Evolutionary conservation across 805 yeast species (phyloP).

Genomic region (Yamadazyma kitorensis): DNA sequence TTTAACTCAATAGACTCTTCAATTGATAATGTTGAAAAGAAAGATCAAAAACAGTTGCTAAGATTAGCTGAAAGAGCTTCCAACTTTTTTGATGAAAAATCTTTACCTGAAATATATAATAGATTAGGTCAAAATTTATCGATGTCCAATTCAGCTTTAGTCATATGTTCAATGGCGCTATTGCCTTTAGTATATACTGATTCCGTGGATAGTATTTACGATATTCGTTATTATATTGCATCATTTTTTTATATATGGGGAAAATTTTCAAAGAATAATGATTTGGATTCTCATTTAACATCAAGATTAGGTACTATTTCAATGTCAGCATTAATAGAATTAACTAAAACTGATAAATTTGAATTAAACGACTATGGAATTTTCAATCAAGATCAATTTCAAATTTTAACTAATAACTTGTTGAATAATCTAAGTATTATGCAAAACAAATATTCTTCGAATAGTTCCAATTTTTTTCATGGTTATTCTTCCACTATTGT

Average conservation of each 20-base stretch:
- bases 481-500: conserved; percentile 49
- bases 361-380: too few relatives aligned
- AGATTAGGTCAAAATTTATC: conserved; percentile 51
- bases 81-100: conserved; percentile 47
- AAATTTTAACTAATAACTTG: conserved; percentile 56
- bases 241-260: conserved; percentile 74
- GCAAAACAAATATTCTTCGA: conserved; percentile 44
- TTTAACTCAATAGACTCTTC: conserved; percentile 39
- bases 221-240: conserved; percentile 57
- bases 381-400: conserved; percentile 59
- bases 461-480: conserved; percentile 37
- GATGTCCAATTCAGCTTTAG: conserved; percentile 48
- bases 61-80: conserved; percentile 54
- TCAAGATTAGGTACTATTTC: conserved; percentile 63
- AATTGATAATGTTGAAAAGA: conserved; percentile 47
- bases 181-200: conserved; percentile 46
- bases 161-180: conserved; percentile 51
- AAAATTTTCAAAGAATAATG: conserved; percentile 44
- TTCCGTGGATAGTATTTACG: conserved; percentile 23
- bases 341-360: too few relatives aligned
- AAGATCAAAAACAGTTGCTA: conserved; percentile 46
- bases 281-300: conserved; percentile 62
- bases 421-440: conserved; percentile 45
- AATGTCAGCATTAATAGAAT: conserved; percentile 41
- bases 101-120: conserved; percentile 51